Evolutionary conservation across 1,284 basidiomycete genomes (phyloP), one percentile per base, ranked within the genome.

Genomic region (Ustilago vetiveriae): DNA sequence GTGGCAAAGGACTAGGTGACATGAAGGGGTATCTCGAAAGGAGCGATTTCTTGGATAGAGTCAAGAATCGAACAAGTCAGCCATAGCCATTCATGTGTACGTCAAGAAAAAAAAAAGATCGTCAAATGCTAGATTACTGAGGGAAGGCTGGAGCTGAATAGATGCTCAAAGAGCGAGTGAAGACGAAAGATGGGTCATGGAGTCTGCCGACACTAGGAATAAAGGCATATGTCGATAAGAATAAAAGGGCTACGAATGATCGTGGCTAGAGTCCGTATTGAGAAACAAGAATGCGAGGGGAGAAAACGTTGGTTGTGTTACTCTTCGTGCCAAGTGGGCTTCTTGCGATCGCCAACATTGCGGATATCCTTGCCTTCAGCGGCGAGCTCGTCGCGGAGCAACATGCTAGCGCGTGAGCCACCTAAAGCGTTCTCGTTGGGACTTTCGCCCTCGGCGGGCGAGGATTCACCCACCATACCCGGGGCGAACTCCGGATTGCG

Each of bases 11-110:
- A 2, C 44, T 80, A 2, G 76, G 78, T 6, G 67, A 68, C 32
- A 78, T 82, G 66, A 77, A 78, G 44, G 80, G 80, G 0, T 82
- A 78, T 36, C 39, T 82, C 3, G 77, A 80, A 21, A 43, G 80
- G 1, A 62, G 54, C 38, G 76, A 78, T 26, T 82, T 82, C 43
- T 45, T 82, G 32, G 78, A 82, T 10, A 63, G 80, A 4, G 80
- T 82, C 16, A 60, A 71, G 19, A 62, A 65, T 24, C 72, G 79
- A 7, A 67, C 63, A 1, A 42, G 45, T 19, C 36, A 57, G 36
- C 42, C 45, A 22, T 54, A 47, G 45, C 32, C 37, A n/a, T n/a
- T n/a, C n/a, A n/a, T n/a, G n/a, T n/a, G n/a, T n/a, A n/a, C n/a
- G n/a, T n/a, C n/a, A n/a, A n/a, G 13, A 29, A 29, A 29, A 29